phyloP scores from a whole-genome alignment of 805 yeast species.

The Wickerhamiella kazuoi region DNA sequence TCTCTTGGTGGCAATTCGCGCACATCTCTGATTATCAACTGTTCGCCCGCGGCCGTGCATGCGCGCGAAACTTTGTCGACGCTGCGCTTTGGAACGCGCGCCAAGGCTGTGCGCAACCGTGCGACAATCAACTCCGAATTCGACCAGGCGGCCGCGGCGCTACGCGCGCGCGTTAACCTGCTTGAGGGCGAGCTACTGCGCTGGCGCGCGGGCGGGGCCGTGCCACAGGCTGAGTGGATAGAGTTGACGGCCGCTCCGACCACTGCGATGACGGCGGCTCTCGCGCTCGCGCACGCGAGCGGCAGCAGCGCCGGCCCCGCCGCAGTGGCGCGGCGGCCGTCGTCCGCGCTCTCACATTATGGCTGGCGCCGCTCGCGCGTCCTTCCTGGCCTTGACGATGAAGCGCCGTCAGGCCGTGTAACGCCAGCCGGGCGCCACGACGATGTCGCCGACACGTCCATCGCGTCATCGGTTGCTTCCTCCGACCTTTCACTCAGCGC shows the following conservation, averaged over 20 bases:
- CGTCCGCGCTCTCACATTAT: not conserved
- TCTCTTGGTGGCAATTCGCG: constrained; percentile 71
- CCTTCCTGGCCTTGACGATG: not conserved
- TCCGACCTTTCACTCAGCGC: not conserved
- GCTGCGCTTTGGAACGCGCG: constrained; percentile 55
- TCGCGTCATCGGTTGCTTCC: not conserved
- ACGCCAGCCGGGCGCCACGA: no score
- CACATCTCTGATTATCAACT: constrained; percentile 54
- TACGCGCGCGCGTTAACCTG: not conserved
- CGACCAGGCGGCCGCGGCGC: not conserved
- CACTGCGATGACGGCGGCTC: not conserved
- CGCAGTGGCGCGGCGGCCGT: not conserved
- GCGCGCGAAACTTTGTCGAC: constrained; percentile 53
- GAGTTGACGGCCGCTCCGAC: not conserved
- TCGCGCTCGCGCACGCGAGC: not conserved
- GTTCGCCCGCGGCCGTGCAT: constrained; percentile 45
- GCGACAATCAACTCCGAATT: constrained; percentile 45
- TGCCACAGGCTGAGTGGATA: not conserved
- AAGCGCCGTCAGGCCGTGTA: not conserved
- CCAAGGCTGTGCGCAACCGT: constrained; percentile 46
- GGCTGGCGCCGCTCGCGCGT: not conserved
- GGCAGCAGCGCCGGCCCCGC: no score
- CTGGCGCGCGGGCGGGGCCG: constrained; percentile 18
- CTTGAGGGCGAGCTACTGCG: constrained; percentile 19
- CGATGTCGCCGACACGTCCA: constrained; percentile 13